Base-by-base conservation (phyloP, 202 grass and related monocot species). In the Cymbopogon flexuosus region DNA sequence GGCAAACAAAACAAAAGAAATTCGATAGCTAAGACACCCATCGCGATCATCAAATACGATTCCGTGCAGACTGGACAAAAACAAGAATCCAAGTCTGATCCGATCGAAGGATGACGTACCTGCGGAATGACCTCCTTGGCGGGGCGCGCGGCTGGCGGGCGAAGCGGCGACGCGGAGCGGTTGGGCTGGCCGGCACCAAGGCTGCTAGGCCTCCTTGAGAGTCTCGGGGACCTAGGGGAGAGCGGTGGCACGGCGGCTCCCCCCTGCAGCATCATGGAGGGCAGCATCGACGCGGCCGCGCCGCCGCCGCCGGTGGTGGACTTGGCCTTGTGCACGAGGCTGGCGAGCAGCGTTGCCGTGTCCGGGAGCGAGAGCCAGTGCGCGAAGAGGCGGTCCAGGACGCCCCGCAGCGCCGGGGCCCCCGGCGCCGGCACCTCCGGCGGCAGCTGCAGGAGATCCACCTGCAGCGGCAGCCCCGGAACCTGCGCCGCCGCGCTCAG, bases 341-440 rank as follows among this genome's bases (percentile, higher is more conserved):
- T 79, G 37, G 81, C 84, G 77, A 96, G 92, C 70, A 93, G 75
- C 42, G 88, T 84, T 18, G 62, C 64, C 22, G 92, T 96, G 42
- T 95, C 88, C 3, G 92, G 80, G 41, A 96, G 89, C 36, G 92
- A 56, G 63, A 99, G 96, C 96, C 96, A 99, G 76, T 99, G 96
- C 22, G 83, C 43, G 84, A 91, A 99, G 51, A 99, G 90, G 22
- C 79, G 73, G 43, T 96, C 85, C 30, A 93, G 88, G 61, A 99
- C 82, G 33, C 83, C 83, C 40, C 88, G 87, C 35, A 93, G 86
- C 84, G 83, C 73, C 11, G 87, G 90, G 16, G 82, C 88, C 52
- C 82, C 88, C 37, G 78, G 92, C 77, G 90, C 77, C 5, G 96
- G 93, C 43, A 99, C 79, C 66, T 99, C 96, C 24, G 90, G 82